Evolutionary conservation across 2,329 filamentous ascomycete species (phyloP).

Genomic region (Talaromyces piceae): DNA sequence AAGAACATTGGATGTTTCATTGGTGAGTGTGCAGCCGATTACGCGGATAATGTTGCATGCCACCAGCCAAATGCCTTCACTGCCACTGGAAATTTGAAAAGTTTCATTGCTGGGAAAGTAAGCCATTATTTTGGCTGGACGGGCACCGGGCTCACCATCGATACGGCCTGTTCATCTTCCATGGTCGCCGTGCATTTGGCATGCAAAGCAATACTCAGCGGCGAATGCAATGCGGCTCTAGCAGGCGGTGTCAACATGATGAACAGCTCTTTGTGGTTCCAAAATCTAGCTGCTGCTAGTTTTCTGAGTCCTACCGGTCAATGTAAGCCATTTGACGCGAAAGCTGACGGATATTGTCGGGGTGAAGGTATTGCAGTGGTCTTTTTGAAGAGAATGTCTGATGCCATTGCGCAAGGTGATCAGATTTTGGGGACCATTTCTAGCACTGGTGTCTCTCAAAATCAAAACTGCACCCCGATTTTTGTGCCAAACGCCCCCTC

Average conservation of each 20-base stretch:
- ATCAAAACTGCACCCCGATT: conserved; percentile 23
- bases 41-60: conserved; percentile 18
- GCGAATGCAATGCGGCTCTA: conserved; percentile 22
- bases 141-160: conserved; percentile 38
- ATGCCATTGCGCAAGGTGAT: conserved; percentile 41
- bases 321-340: conserved; percentile 42
- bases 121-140: conserved; percentile 35
- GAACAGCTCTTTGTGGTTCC: conserved; percentile 26
- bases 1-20: conserved; percentile 22
- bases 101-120: conserved; percentile 34
- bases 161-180: conserved; percentile 42
- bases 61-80: conserved; percentile 15
- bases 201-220: conserved; percentile 21
- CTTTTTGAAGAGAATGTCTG: conserved; percentile 42
- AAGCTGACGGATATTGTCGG: conserved; percentile 43
- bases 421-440: conserved; percentile 31
- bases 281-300: conserved; percentile 32
- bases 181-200: conserved; percentile 32
- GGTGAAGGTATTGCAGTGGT: conserved; percentile 46
- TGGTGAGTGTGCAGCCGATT: conserved; percentile 20
- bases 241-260: conserved; percentile 20
- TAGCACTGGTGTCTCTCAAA: conserved; percentile 24
- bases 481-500: conserved; percentile 26
- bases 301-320: conserved; percentile 47
- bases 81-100: conserved; percentile 25